Evolutionary conservation across 352 stramenopile species (phyloP), one percentile per base, ranked within the genome.

Genomic region (Phytopythium kandeliae): DNA sequence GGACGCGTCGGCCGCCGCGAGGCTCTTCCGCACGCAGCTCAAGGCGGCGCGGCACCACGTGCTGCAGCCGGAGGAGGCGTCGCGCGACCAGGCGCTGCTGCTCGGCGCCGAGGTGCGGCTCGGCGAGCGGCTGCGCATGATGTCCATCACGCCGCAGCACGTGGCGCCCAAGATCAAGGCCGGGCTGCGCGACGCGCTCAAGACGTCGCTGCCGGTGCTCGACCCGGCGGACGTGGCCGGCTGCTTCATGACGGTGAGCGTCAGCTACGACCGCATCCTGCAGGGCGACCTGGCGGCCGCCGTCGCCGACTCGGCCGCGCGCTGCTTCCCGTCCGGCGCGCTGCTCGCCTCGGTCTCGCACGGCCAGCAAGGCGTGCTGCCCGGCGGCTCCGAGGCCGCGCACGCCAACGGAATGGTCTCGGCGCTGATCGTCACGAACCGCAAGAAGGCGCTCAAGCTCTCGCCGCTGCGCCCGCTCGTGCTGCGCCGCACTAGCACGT

Each of bases 381-480:
- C 65, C 4, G 68, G 74, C 37, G 74, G 66, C 17, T 77, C 58
- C 45, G 77, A 89, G 36, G 57, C 66, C 15, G 56, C 83, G 28
- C 73, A 94, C 54, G 75, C 75, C 11, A 94, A 94, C 54, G 78
- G 77, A 17, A 94, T 94, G 83, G 42, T 92, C 53, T 73, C 78
- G 21, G 67, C 76, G 17, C 60, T 94, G 43, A 65, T 94, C 22
- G 57, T 94, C 46, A 89, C 83, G n/a, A 94, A 81, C 51, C 73
- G 74, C 47, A 89, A 89, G 67, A 92, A 94, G 62, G 36, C 69
- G 3, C 54, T 71, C 48, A 76, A 74, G 45, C 63, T 83, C n/a
- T 69, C 72, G 13, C 63, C 71, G 30, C 54, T 88, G 26, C 64
- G 68, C 35, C 74, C 74, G 19, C 60, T 86, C 26, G 58, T 70